Base-by-base conservation (phyloP, 306 rosid genomes). In the Citrullus amarus region DNA sequence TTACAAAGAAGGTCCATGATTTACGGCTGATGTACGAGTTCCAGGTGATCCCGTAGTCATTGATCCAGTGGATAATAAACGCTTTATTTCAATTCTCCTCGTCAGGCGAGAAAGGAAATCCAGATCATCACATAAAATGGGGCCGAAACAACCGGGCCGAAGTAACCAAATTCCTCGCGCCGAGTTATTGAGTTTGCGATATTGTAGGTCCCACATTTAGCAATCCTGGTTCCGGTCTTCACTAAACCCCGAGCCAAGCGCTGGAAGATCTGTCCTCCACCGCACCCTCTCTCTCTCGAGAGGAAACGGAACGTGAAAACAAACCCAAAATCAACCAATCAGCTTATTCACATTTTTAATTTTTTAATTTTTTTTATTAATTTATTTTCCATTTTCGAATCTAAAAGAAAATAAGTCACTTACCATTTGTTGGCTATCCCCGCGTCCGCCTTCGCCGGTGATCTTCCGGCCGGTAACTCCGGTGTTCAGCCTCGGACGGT, bases 391-490 rank as follows among this genome's bases (percentile, higher is more conserved):
- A 12, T 51, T 51, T 51, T 51, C 15, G 4, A 51, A 30, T 6
- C 44, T 15, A 30, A 34, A 32, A 15, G 6, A 13, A 7, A 12
- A 48, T 48, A 48, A 48, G 54, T 48, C 54, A 13, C 54, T 13
- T 13, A 48, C 54, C 54, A 48, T 48, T 48, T 48, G 54, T 2
- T 48, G 2, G 57, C 57, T 53, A 20, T 16, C 57, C n/a, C 57
- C n/a, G 57, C 57, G 9, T 16, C 2, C n/a, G 8, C n/a, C 57
- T 53, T 53, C 61, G 43, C 82, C 82, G 74, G 82, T 61, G 44
- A 36, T 36, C 58, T 79, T 39, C 78, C 80, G 39, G 56, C 88
- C 81, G 67, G 82, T 51, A 59, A 15, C 78, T 82, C 5, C 28
- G 66, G 38, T 34, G 39, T 76, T 84, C 60, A 67, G 70, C 56